Evolutionary conservation across 768 basidiomycete genomes (phyloP).

Genomic region (Amanita polypyramis): DNA sequence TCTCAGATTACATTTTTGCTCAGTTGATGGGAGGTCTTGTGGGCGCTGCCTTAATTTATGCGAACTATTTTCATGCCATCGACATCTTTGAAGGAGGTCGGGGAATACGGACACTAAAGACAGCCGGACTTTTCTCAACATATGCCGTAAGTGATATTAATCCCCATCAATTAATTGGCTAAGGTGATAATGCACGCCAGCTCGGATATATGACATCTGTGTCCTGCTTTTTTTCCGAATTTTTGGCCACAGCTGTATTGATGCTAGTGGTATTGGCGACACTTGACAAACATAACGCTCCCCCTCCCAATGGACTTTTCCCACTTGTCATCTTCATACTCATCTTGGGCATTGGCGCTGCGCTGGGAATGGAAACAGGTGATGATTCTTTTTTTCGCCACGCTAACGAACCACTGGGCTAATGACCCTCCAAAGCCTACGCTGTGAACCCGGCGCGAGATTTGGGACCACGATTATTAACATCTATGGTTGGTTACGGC

Average conservation of each 20-base stretch:
- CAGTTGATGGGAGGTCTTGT: constrained; percentile 54
- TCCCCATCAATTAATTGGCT: background rate
- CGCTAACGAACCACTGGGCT: background rate
- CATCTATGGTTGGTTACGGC: constrained; percentile 66
- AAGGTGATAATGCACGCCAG: constrained; percentile 9
- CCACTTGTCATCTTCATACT: constrained; percentile 46
- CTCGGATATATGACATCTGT: constrained; percentile 26
- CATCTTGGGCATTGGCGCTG: constrained; percentile 43
- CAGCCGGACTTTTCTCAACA: constrained; percentile 48
- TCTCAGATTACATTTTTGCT: constrained; percentile 39
- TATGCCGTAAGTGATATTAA: constrained; percentile 38
- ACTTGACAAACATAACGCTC: constrained; percentile 40
- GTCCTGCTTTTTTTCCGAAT: constrained; percentile 38
- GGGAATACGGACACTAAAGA: constrained; percentile 40
- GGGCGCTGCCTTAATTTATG: constrained; percentile 52
- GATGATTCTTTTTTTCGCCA: constrained; percentile 1
- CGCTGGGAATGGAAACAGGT: constrained; percentile 54
- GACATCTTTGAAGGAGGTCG: constrained; percentile 49
- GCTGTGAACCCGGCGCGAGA: constrained; percentile 29
- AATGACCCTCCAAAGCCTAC: constrained; percentile 16
- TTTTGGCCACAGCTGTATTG: constrained; percentile 46
- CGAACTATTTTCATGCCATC: constrained; percentile 60
- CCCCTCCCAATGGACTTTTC: constrained; percentile 39
- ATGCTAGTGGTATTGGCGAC: constrained; percentile 42
- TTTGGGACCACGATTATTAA: constrained; percentile 56